Evolutionary conservation across 768 basidiomycete genomes (phyloP), one percentile per base, ranked within the genome.

Genomic region (Tulasnella calospora): DNA sequence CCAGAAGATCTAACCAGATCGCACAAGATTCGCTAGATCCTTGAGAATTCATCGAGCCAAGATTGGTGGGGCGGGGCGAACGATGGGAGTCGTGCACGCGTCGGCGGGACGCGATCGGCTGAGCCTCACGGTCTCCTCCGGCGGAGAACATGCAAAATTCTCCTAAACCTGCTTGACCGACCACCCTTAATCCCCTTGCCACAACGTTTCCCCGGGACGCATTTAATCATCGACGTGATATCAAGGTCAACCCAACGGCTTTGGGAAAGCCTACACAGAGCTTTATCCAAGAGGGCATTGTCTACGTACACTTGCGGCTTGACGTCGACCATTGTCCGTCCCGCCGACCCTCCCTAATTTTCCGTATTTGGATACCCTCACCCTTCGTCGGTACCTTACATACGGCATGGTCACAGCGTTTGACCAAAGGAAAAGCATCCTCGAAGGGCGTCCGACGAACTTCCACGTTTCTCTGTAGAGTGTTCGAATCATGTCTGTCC

Each of bases 1-100:
- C 61, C 61, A 67, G 61, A 67, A 67, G 61, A 67, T 67, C 61
- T 67, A 67, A 35, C 61, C 61, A 67, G 61, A 67, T 67, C 61
- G 30, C 13, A 33, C 61, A 67, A 67, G 61, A 67, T 67, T 67
- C 27, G 33, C 61, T 23, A 67, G 61, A 67, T 67, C 61, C 33
- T 67, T 67, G 61, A 33, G 61, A 67, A 15, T 12, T 51, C 33
- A 23, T 35, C 10, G 33, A 67, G 61, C 61, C 15, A 67, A 30
- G 30, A 67, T 67, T 17, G 61, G 33, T 67, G 61, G 27, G 61
- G 61, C 61, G 61, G 33, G 27, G 9, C 5, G 61, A 19, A 33
- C 61, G 30, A 67, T 33, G 61, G 61, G 55, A 57, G 30, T 57
- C 33, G 27, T 27, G 4, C 61, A 19, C 61, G 61, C 33, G 30